Conservation (phyloP, 2,329 filamentous ascomycete genomes). For the Periglandula ipomoeae region DNA sequence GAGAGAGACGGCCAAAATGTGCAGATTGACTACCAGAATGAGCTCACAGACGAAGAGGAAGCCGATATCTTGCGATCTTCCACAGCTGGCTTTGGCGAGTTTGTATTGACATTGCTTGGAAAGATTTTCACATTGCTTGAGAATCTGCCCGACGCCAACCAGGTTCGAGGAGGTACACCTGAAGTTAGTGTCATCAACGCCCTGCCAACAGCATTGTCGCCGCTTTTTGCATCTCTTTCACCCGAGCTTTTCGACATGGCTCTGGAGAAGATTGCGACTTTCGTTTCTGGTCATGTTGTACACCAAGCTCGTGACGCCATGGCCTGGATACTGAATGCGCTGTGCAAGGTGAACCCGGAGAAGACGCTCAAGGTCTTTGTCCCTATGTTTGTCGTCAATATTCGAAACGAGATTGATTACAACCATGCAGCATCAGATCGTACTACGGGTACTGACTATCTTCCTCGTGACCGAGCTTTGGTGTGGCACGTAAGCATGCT, state of each 20-base stretch:
- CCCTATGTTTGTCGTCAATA: conserved; percentile 82
- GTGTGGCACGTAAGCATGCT: conserved; percentile 97
- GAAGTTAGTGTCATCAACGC: conserved; percentile 98
- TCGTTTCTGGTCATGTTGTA: conserved; percentile 88
- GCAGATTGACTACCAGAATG: conserved; percentile 73
- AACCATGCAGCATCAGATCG: conserved; percentile 93
- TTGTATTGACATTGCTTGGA: conserved; percentile 80
- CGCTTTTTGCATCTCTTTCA: conserved; percentile 81
- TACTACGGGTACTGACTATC: conserved; percentile 85
- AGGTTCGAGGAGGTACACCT: conserved; percentile 80
- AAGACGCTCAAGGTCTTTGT: conserved; percentile 88
- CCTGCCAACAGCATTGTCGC: conserved; percentile 81
- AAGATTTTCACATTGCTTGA: conserved; percentile 93
- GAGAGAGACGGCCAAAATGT: conserved; percentile 79
- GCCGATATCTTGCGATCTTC: conserved; percentile 84
- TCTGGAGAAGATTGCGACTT: conserved; percentile 83
- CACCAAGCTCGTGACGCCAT: conserved; percentile 96
- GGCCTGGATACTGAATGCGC: conserved; percentile 94
- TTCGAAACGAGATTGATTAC: conserved; percentile 92
- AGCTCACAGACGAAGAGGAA: conserved; percentile 79
- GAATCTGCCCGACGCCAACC: conserved; percentile 84
- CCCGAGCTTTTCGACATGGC: conserved; percentile 89
- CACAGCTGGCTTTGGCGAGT: conserved; percentile 88
- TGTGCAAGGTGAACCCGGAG: conserved; percentile 91
- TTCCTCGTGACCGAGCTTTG: conserved; percentile 82